Base-by-base conservation (phyloP, 163 green algal genomes). In the Trebouxiophyceae sp. region DNA sequence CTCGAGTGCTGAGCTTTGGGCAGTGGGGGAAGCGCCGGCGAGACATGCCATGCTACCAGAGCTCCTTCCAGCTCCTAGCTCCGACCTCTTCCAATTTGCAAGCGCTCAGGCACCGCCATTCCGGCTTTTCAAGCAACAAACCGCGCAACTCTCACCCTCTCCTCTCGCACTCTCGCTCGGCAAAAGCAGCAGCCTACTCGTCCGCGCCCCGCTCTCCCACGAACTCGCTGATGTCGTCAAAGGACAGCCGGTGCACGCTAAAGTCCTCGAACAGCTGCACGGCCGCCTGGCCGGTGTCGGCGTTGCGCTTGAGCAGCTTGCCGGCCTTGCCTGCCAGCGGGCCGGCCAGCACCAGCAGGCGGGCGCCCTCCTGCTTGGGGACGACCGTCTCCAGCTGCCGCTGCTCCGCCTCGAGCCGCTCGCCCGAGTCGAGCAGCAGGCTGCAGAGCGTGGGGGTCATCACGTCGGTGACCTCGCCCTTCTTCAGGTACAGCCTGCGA, bases 381-480 rank as follows among this genome's bases (percentile, higher is more conserved):
- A 98, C 75, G 16, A 92, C 87, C 4, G 93, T 97, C 77, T 98
- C 93, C 34, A 98, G 70, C 62, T 80, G 65, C 0, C 24, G 26
- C 55, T 98, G 82, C 1, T 63, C 58, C 55, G 96, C 58, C 62
- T 85, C 58, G 8, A 91, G 27, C 16, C 74, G 66, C 45, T 83
- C 59, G 16, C 71, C 59, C 0, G 64, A 67, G 22, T 86, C 79
- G 6, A 92, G 83, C 24, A 97, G 54, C 44, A 98, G 67, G 26
- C 91, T 84, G 50, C 84, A 93, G 0, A 62, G 50, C n/a, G 77
- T 84, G 0, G 88, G 89, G 28, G 83, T 71, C 29, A 66, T 63
- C 31, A 98, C 89, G 68, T 98, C 93, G 60, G 93, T 66, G 39
- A 98, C 68, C 7, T 69, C 76, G 0, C 77, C 93, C 69, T 97